These are phyloP conservation scores for Orbilia brochopaga DNA, from an alignment of 2,329 filamentous ascomycete genomes.

Conservation along the genomic window DNA sequence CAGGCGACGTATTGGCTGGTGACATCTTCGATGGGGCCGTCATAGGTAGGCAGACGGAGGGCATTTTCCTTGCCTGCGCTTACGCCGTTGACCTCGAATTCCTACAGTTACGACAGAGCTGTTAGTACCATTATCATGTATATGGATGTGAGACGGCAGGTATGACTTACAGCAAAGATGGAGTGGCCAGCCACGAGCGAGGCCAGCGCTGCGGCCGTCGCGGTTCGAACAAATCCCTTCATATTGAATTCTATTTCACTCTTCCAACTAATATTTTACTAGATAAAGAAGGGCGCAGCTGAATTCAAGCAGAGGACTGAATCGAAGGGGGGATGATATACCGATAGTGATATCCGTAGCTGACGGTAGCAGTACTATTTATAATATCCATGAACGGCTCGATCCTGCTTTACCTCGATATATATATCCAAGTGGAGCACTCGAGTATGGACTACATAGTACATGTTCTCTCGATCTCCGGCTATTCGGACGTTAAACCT, in stretches of 20 bases:
- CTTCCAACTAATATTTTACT: neutral
- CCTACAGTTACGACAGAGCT: constrained; percentile 12
- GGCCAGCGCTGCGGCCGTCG: constrained; percentile 30
- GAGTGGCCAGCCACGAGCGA: constrained; percentile 43
- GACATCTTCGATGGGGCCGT: constrained; percentile 57
- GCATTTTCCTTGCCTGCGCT: constrained; percentile 47
- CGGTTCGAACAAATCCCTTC: constrained; percentile 29
- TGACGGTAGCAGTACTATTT: too few species aligned
- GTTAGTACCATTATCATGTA: constrained; percentile 4
- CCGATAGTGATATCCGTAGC: too few species aligned
- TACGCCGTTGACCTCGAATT: constrained; percentile 50
- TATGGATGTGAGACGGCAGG: neutral
- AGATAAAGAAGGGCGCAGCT: neutral
- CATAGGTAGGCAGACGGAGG: constrained; percentile 55
- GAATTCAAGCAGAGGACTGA: too few species aligned
- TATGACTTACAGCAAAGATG: constrained; percentile 39
- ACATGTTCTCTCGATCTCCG: too few species aligned
- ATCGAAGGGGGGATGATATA: too few species aligned
- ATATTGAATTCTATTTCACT: constrained; percentile 11
- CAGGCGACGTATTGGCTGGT: constrained; percentile 58
- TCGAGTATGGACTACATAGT: too few species aligned
- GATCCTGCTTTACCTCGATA: too few species aligned
- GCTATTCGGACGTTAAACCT: too few species aligned
- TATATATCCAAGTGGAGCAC: too few species aligned
- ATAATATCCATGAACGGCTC: too few species aligned